phyloP scores from a whole-genome alignment of 768 basidiomycete species.

The Mrakia gelida region DNA sequence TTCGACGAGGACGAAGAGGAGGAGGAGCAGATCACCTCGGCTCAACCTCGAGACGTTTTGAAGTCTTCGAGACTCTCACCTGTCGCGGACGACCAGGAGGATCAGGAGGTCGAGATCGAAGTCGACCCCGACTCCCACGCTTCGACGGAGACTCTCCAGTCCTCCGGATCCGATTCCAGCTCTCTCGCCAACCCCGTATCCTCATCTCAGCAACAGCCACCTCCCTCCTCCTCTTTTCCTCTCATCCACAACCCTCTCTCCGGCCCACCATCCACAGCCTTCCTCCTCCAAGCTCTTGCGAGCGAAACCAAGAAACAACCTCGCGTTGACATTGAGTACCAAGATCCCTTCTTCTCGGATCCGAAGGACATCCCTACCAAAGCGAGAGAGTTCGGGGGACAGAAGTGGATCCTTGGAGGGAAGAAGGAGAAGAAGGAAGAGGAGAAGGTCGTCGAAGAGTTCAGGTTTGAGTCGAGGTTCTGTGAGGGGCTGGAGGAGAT shows the following conservation, averaged over 20 bases:
- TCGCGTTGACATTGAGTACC: constrained; percentile 34
- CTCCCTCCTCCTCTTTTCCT: background rate
- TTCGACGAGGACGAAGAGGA: background rate
- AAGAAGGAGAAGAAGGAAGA: constrained; percentile 65
- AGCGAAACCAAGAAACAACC: background rate
- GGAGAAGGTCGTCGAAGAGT: background rate
- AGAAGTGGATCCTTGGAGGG: constrained; percentile 67
- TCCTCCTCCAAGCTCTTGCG: background rate
- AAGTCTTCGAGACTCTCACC: background rate
- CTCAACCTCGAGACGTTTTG: background rate
- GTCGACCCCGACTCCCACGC: background rate
- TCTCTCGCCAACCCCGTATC: background rate
- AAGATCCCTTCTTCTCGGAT: constrained; percentile 73
- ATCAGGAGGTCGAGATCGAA: background rate
- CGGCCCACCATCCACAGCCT: background rate
- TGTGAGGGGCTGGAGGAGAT: background rate
- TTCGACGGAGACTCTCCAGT: background rate
- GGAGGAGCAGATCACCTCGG: background rate
- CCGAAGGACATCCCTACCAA: constrained; percentile 62
- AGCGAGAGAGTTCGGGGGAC: constrained; percentile 73
- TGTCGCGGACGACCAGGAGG: background rate
- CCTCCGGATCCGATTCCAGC: background rate
- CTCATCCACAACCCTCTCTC: background rate
- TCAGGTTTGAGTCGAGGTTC: background rate
- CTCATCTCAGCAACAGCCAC: background rate